These are phyloP conservation scores for Leccinum fallax DNA, from an alignment of 1,284 basidiomycete species.

Conservation along the genomic window DNA sequence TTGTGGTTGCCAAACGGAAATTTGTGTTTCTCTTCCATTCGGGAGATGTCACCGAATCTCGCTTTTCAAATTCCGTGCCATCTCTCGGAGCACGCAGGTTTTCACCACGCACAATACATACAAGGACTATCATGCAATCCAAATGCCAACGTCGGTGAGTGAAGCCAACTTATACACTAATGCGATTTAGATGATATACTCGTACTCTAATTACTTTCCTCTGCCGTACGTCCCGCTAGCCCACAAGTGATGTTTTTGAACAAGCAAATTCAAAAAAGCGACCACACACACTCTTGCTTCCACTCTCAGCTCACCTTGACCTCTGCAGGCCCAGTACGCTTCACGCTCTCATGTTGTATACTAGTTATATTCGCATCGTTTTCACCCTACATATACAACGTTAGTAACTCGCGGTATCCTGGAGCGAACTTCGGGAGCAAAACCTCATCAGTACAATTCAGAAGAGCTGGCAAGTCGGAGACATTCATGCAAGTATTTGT, in stretches of 20 bases:
- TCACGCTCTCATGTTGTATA: background rate
- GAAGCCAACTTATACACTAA: background rate
- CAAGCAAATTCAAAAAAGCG: background rate
- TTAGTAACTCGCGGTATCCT: no score
- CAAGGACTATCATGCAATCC: background rate
- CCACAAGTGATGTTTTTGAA: background rate
- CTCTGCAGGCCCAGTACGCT: background rate
- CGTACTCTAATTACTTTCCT: background rate
- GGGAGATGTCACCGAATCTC: background rate
- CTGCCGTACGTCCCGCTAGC: background rate
- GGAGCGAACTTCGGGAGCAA: no score
- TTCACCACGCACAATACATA: background rate
- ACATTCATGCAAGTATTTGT: background rate
- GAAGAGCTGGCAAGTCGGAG: no score
- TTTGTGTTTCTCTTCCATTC: background rate
- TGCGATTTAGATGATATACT: background rate
- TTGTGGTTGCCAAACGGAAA: conserved; percentile 39
- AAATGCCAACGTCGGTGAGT: background rate
- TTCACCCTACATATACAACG: no score
- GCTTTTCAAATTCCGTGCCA: no score
- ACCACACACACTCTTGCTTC: background rate
- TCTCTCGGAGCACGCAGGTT: background rate
- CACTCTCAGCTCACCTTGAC: background rate
- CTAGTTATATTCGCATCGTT: background rate
- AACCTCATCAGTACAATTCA: no score